Conservation (phyloP, 1,284 basidiomycete genomes). For the Cryptococcus floricola region DNA sequence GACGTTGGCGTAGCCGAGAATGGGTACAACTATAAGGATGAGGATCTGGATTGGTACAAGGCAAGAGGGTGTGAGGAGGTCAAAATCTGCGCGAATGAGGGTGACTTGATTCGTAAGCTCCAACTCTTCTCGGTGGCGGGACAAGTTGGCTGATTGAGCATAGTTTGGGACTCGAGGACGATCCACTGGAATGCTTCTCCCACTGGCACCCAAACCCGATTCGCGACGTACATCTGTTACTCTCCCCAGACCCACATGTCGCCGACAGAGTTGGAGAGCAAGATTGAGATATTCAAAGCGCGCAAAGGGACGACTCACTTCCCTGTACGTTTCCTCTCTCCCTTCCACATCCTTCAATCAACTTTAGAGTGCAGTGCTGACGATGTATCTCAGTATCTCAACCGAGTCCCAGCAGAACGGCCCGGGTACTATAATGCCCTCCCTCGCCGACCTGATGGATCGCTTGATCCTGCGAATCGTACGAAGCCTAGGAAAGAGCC, state of each 20-base stretch:
- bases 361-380: background rate
- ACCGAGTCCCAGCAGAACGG: constrained; percentile 16
- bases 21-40: constrained; percentile 14
- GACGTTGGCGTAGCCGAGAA: constrained; percentile 21
- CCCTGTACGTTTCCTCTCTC: constrained; percentile 8
- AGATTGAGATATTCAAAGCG: constrained; percentile 16
- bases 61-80: constrained; percentile 18
- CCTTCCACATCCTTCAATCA: background rate
- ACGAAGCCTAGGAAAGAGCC: constrained; percentile 12
- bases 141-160: background rate
- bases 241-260: constrained; percentile 12
- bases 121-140: background rate
- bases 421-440: constrained; percentile 11
- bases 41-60: constrained; percentile 25
- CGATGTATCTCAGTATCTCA: constrained; percentile 13
- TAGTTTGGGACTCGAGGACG: constrained; percentile 31
- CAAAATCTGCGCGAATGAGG: constrained; percentile 21
- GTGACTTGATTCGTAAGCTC: constrained; percentile 21
- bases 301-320: constrained; percentile 27
- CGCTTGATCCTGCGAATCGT: constrained; percentile 16
- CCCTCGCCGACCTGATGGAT: constrained; percentile 18
- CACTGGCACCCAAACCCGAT: constrained; percentile 21
- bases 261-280: constrained; percentile 7
- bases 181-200: constrained; percentile 31
- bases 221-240: constrained; percentile 24